Conservation (phyloP, 257 asterid genomes). For the Gynochthodes officinalis region DNA sequence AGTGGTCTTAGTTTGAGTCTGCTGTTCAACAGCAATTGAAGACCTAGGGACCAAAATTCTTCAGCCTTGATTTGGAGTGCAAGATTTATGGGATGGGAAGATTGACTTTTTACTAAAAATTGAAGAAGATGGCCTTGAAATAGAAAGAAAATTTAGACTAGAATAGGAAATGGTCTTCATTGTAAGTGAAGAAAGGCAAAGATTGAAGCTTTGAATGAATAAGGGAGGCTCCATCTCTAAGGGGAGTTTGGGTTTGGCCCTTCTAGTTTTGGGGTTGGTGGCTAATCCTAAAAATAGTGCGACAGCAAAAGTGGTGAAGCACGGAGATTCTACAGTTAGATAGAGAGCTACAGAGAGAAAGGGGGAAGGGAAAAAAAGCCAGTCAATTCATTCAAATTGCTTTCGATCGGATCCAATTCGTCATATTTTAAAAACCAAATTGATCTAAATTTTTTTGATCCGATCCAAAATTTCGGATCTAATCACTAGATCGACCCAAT, state of each 20-base stretch:
- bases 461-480: too few relatives aligned
- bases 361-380: too few relatives aligned
- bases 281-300: too few relatives aligned
- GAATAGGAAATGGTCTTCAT: constrained; percentile 47
- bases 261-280: constrained; percentile 20
- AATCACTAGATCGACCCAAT: too few relatives aligned
- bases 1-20: constrained; percentile 56
- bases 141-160: constrained; percentile 23
- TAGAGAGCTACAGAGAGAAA: too few relatives aligned
- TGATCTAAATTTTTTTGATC: too few relatives aligned
- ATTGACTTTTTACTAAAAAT: constrained; percentile 32
- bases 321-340: too few relatives aligned
- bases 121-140: constrained; percentile 25
- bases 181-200: not conserved
- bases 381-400: too few relatives aligned
- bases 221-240: not conserved
- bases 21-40: constrained; percentile 63
- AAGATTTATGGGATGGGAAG: constrained; percentile 31
- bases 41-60: constrained; percentile 37
- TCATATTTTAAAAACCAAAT: too few relatives aligned
- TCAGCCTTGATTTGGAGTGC: constrained; percentile 25
- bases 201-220: not conserved
- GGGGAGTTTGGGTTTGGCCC: too few relatives aligned
- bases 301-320: too few relatives aligned
- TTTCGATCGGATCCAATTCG: too few relatives aligned